Base-by-base conservation (phyloP, 108 stramenopile species). In the Pseudonitzschia pungens region DNA sequence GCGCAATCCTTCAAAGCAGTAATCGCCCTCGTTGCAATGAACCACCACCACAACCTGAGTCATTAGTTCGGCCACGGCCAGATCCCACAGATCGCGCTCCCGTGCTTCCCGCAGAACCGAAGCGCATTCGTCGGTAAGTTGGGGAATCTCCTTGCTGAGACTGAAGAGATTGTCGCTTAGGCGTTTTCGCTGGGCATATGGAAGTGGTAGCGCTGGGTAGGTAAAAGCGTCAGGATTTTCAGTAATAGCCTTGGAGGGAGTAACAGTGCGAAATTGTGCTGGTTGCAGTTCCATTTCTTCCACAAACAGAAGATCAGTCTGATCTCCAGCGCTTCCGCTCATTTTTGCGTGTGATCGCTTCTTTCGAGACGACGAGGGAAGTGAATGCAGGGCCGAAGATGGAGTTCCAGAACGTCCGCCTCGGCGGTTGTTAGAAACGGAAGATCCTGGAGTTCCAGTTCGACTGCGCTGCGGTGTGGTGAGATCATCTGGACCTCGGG, bases 1-100 rank as follows among this genome's bases (percentile, higher is more conserved):
- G 29, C 86, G 79, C 43, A 93, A 68, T 28, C 89, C 92, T 45
- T 93, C 89, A 72, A 93, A 82, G 15, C 77, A 80, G 28, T 71
- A 67, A 78, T 93, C 92, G 4, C 84, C 84, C 15, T 77, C 78
- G 29, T 56, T 75, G 65, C 92, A 93, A 58, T 90, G 83, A 21
- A 86, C 69, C 9, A 86, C 77, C 31, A 88, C 84, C 51, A 93
- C 71, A 12, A 93, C 89, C 72, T 93, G 92, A 22, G 92, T 86
- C 87, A 90, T 87, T 18, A 93, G 72, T 65, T 93, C 92, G 9
- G 92, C 89, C 21, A 93, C 92, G 20, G 89, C 92, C 68, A 89
- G 69, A 78, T 93, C 92, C 92, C 92, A 93, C 52, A 77, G 52
- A 42, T 87, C 87, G 43, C 74, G 83, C 57, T 93, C 81, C 18